phyloP scores from a whole-genome alignment of 106 monocot genomes.

The Dactylorhiza incarnata region DNA sequence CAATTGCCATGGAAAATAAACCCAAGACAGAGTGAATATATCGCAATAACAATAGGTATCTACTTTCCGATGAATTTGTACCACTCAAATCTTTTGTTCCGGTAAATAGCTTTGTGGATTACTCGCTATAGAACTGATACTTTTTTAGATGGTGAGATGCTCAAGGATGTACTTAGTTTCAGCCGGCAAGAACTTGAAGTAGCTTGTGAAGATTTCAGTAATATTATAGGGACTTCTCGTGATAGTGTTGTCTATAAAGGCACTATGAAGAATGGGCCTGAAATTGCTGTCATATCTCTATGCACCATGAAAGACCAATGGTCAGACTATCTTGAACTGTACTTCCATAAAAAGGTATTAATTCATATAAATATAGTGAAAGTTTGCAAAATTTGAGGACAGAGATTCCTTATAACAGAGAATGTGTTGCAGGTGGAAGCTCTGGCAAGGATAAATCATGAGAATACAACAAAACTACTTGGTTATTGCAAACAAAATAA shows the following conservation, averaged over 20 bases:
- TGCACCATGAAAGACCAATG: slow-evolving; percentile 54
- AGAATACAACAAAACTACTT: slow-evolving; percentile 63
- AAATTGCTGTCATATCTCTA: slow-evolving; percentile 84
- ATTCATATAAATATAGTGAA: not conserved
- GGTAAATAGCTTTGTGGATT: not conserved
- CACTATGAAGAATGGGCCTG: slow-evolving; percentile 67
- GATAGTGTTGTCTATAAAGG: slow-evolving; percentile 83
- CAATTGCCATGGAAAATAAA: slow-evolving; percentile 44
- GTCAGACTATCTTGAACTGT: slow-evolving; percentile 62
- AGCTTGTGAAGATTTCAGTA: slow-evolving; percentile 99
- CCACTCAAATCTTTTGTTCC: not conserved
- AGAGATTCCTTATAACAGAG: not conserved
- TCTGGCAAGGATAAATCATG: slow-evolving; percentile 74
- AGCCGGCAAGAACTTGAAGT: slow-evolving; percentile 81
- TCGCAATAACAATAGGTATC: slow-evolving; percentile 49
- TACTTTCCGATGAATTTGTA: not conserved
- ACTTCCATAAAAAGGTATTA: slow-evolving; percentile 64
- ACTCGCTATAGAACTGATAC: not conserved
- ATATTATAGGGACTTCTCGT: slow-evolving; percentile 81
- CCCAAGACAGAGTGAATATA: slow-evolving; percentile 30
- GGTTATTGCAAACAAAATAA: slow-evolving; percentile 80
- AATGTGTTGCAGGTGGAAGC: slow-evolving; percentile 55
- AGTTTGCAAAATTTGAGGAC: not conserved
- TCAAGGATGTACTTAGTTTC: slow-evolving; percentile 55
- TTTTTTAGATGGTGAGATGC: slow-evolving; percentile 50